These are phyloP conservation scores for Periconia sp. DNA, from an alignment of 2,329 filamentous ascomycete genomes.

Conservation along the genomic window DNA sequence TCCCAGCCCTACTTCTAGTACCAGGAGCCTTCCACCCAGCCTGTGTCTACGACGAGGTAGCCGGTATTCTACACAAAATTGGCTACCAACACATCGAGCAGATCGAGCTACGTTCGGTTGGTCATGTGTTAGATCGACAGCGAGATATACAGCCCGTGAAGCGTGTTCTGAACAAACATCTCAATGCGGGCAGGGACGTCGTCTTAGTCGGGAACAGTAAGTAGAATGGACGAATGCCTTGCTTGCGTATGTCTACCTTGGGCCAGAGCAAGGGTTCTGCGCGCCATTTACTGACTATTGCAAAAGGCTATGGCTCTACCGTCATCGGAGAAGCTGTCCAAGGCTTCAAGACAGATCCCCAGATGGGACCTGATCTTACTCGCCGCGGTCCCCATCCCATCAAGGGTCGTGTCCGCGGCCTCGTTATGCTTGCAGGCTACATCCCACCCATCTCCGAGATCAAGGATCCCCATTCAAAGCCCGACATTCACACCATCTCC, in stretches of 20 bases:
- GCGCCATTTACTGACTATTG: background rate
- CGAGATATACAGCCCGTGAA: slow-evolving; percentile 25
- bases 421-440: slow-evolving; percentile 29
- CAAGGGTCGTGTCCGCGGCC: slow-evolving; percentile 22
- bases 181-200: slow-evolving; percentile 24
- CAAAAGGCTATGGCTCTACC: slow-evolving; percentile 27
- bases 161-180: slow-evolving; percentile 11
- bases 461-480: slow-evolving; percentile 12
- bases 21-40: slow-evolving; percentile 31
- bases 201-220: slow-evolving; percentile 33
- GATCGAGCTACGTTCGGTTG: slow-evolving; percentile 31
- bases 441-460: slow-evolving; percentile 29
- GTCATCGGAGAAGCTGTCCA: slow-evolving; percentile 34
- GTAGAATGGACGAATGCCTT: background rate
- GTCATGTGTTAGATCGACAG: slow-evolving; percentile 14
- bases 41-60: slow-evolving; percentile 24
- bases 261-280: too few relatives aligned
- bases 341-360: slow-evolving; percentile 4
- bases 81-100: slow-evolving; percentile 20
- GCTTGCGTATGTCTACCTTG: too few relatives aligned
- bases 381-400: too few relatives aligned
- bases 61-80: slow-evolving; percentile 11
- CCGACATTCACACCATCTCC: slow-evolving; percentile 21
- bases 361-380: background rate
- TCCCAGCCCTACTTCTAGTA: slow-evolving; percentile 17